Conservation (phyloP, 2,329 filamentous ascomycete genomes). For the Ceratocystis albifundus region DNA sequence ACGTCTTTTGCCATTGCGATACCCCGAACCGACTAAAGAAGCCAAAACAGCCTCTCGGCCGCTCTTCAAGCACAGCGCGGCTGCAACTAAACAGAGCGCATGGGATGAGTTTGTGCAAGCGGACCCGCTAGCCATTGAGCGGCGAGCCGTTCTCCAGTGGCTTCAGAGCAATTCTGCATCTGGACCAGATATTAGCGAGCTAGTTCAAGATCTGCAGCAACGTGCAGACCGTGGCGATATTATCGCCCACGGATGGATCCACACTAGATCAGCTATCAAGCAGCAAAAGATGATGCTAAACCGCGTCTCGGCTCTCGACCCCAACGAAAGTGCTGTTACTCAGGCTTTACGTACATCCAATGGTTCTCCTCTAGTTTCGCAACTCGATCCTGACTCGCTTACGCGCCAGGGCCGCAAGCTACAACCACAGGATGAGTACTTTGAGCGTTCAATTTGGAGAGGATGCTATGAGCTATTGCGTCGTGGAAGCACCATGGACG, state of each 20-base stretch:
- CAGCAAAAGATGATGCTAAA: conserved; percentile 64
- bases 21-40: conserved; percentile 33
- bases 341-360: conserved; percentile 47
- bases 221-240: conserved; percentile 69
- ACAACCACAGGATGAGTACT: conserved; percentile 73
- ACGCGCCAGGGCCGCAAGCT: conserved; percentile 65
- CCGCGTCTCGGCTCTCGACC: conserved; percentile 54
- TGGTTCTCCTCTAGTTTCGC: conserved; percentile 61
- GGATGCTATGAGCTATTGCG: conserved; percentile 90
- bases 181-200: conserved; percentile 58
- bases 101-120: conserved; percentile 59
- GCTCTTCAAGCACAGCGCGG: conserved; percentile 12
- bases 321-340: conserved; percentile 45
- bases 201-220: conserved; percentile 64
- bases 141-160: conserved; percentile 73
- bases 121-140: conserved; percentile 64
- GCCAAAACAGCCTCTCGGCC: conserved; percentile 17
- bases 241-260: conserved; percentile 81
- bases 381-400: conserved; percentile 85
- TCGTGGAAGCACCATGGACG: conserved; percentile 60
- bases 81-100: conserved; percentile 19
- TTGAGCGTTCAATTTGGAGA: conserved; percentile 83
- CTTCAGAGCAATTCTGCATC: conserved; percentile 63
- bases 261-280: conserved; percentile 84
- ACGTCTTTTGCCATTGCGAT: conserved; percentile 60